Percentiles rank a stretch among this genome's conserved stretches.
phyloP scores from a whole-genome alignment of 805 yeast genomes.

The Priceomyces castillae region DNA sequence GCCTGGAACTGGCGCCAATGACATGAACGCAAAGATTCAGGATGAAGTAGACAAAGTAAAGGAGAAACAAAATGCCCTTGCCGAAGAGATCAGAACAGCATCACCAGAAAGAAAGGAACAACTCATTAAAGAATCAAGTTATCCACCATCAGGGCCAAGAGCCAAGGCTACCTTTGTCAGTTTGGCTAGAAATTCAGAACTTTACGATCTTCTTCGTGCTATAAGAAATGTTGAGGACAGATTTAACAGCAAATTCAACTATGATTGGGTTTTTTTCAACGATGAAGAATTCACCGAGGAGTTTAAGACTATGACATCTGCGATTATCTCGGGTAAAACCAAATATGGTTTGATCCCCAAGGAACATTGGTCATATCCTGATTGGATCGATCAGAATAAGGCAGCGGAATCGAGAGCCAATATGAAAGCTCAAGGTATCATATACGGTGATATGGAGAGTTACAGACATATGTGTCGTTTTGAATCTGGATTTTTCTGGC shows the following conservation, averaged over 20 bases:
- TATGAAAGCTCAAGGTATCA: slow-evolving; percentile 54
- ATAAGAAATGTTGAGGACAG: slow-evolving; percentile 84
- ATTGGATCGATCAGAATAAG: slow-evolving; percentile 71
- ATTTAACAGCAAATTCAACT: slow-evolving; percentile 74
- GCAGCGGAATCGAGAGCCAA: slow-evolving; percentile 62
- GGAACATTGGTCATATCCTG: slow-evolving; percentile 87
- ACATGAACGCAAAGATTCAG: neutral
- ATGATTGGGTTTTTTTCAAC: slow-evolving; percentile 95
- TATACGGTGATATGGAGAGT: slow-evolving; percentile 71
- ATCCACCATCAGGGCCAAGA: neutral
- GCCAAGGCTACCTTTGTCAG: slow-evolving; percentile 71
- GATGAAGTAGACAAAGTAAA: neutral
- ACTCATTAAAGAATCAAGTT: neutral
- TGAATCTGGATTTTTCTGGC: slow-evolving; percentile 86
- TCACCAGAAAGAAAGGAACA: slow-evolving; percentile 1
- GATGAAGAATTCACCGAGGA: slow-evolving; percentile 83
- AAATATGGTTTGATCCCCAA: slow-evolving; percentile 78
- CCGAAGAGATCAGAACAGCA: neutral
- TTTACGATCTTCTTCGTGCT: slow-evolving; percentile 58
- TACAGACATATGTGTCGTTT: slow-evolving; percentile 93
- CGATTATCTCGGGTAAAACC: slow-evolving; percentile 72
- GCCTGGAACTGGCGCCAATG: neutral
- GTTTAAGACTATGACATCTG: slow-evolving; percentile 64
- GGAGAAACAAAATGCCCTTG: neutral
- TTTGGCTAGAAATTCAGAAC: slow-evolving; percentile 73